Evolutionary conservation across 208 protist species (phyloP), one percentile per base, ranked within the genome.

Genomic region (Trypanosoma conorhini): DNA sequence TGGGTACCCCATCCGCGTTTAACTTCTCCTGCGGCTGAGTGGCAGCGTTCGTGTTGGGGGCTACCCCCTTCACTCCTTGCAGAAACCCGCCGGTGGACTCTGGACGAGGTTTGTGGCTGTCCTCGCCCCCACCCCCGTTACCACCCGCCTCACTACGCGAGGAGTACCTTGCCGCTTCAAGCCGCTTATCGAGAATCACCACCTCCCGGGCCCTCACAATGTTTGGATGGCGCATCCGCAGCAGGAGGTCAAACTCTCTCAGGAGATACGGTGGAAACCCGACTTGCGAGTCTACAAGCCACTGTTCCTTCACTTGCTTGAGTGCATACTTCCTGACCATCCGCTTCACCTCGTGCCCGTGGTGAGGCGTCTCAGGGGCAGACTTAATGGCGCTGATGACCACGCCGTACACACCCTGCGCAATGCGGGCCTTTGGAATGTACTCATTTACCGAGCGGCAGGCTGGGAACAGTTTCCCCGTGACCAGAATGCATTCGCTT

Each of bases 391-490:
- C 91, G 42, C 79, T 79, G 35, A 85, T 91, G 1, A 96, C 91
- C 3, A 96, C 87, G 44, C 91, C 91, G 67, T 96, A 96, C 40
- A 94, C 91, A 30, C 91, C 91, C 46, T 91, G 78, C 3, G 86
- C 85, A 60, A 93, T 83, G 30, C 68, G 65, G 15, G 67, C 67
- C 1, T 83, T 67, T 26, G 77, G 80, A 4, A 67, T 57, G 77
- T 93, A 96, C 48, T 77, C 64, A n/a, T 92, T 69, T 24, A 92
- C 82, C 26, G 86, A 82, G 5, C 78, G 78, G 70, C 91, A 93
- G 30, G 83, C 62, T 26, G 66, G 59, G 17, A 70, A 80, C n/a
- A 24, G 19, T 0, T 62, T 58, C 7, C 84, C 82, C 22, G 70
- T 74, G 12, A 90, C 80, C 7, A 81, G 66, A 33, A 92, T 67